Evolutionary conservation across 2,329 filamentous ascomycete genomes (phyloP), one percentile per base, ranked within the genome.

Genomic region (Arachnomyces sp.): DNA sequence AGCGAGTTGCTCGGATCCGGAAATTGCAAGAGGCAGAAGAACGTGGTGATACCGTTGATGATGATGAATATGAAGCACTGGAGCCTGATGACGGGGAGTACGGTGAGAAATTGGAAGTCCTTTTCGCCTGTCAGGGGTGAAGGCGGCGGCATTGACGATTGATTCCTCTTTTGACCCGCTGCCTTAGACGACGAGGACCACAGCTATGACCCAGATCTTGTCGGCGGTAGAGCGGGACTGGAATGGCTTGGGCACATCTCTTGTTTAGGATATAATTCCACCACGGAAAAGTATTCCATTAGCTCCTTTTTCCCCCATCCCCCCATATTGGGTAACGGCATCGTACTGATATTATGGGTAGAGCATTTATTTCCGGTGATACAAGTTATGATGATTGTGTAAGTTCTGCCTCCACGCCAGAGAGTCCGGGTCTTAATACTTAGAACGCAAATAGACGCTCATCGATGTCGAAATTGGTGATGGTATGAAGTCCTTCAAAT

Each of bases 171-270:
- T n/a, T n/a, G n/a, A n/a, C n/a, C n/a, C n/a, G n/a, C n/a, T n/a
- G n/a, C n/a, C n/a, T n/a, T n/a, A n/a, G n/a, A n/a, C n/a, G 30
- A 42, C 18, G 33, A 36, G n/a, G 12, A 15, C 3, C 3, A 11
- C 3, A n/a, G 15, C 16, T 42, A 42, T 12, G 39, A 42, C 17
- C 34, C 34, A 15, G 39, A 38, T 6, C 17, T 42, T 14, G 16
- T 42, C 17, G 31, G 6, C 29, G 17, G 31, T 34, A 42, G 5
- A 38, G 34, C 18, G 9, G n/a, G n/a, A n/a, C n/a, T 32, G 7
- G n/a, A 31, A 25, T 42, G 39, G 39, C 34, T 42, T 28, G 13
- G 6, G 6, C 4, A 11, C 6, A 4, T 41, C 16, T 29, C 30
- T 17, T 21, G 35, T 11, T 14, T 42, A 7, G 34, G 39, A 13